Conservation (phyloP, 2,329 filamentous ascomycete genomes). For the Aspergillus sp. region DNA sequence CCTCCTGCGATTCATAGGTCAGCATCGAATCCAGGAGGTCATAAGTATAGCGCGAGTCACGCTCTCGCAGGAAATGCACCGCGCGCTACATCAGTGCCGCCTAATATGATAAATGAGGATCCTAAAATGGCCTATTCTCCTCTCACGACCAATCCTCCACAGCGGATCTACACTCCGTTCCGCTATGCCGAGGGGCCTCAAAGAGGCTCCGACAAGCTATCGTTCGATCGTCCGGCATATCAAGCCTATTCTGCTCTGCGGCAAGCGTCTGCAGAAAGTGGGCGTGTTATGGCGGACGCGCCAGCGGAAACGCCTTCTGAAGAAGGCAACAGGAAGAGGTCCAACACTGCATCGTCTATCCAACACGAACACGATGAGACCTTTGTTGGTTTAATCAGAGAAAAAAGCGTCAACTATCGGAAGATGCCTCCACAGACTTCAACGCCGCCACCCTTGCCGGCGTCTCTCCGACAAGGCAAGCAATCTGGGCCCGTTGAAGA, state of each 20-base stretch:
- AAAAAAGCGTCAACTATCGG: slow-evolving; percentile 45
- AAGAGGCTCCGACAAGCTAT: slow-evolving; percentile 39
- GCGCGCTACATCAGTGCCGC: slow-evolving; percentile 27
- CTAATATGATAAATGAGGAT: slow-evolving; percentile 19
- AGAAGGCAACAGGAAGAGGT: slow-evolving; percentile 3
- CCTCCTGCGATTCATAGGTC: slow-evolving; percentile 25
- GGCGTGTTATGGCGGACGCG: slow-evolving; percentile 41
- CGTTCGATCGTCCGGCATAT: slow-evolving; percentile 43
- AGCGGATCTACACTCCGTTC: slow-evolving; percentile 46
- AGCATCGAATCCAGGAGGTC: slow-evolving; percentile 23
- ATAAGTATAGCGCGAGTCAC: slow-evolving; percentile 6
- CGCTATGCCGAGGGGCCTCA: slow-evolving; percentile 45
- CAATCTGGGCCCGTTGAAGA: slow-evolving; percentile 29
- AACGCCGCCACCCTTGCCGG: slow-evolving; percentile 31
- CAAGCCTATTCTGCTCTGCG: slow-evolving; percentile 50
- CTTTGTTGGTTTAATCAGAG: slow-evolving; percentile 48
- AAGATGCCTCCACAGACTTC: slow-evolving; percentile 25
- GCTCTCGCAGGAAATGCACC: slow-evolving; percentile 8
- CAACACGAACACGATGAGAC: slow-evolving; percentile 43
- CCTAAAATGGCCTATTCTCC: slow-evolving; percentile 27
- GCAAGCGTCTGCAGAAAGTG: slow-evolving; percentile 45
- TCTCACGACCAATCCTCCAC: slow-evolving; percentile 37
- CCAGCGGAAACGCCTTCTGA: slow-evolving; percentile 11
- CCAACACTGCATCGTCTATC: slow-evolving; percentile 19
- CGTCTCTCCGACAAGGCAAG: slow-evolving; percentile 32